Evolutionary conservation across 495 filamentous ascomycete genomes (phyloP).

Genomic region (Xanthoparmelia taractica): DNA sequence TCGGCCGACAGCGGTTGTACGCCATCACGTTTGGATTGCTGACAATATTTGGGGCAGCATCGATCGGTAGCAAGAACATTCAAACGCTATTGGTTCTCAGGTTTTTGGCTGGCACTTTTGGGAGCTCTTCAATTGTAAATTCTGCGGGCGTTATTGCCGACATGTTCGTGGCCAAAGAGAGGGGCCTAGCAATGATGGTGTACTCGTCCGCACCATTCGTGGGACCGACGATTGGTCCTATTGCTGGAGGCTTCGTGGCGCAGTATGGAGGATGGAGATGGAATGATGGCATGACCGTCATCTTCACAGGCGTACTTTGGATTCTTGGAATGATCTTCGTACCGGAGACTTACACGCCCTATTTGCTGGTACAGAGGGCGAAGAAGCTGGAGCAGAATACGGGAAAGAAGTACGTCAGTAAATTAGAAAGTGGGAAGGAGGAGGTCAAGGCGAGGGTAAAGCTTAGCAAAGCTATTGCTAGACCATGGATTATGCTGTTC

Average conservation of each 20-base stretch:
- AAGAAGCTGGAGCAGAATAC: constrained; percentile 49
- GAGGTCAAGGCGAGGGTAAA: constrained; percentile 11
- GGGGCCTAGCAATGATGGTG: constrained; percentile 44
- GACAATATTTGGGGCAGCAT: constrained; percentile 54
- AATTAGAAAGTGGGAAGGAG: constrained; percentile 10
- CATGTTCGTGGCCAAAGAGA: constrained; percentile 45
- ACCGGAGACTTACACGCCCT: constrained; percentile 62
- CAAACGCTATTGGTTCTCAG: constrained; percentile 53
- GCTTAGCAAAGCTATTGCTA: constrained; percentile 21
- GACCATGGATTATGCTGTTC: constrained; percentile 27
- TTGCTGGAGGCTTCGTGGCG: constrained; percentile 48
- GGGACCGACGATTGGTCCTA: constrained; percentile 43
- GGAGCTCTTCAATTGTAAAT: constrained; percentile 52
- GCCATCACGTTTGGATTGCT: constrained; percentile 46
- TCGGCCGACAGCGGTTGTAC: constrained; percentile 20
- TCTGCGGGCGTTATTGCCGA: constrained; percentile 54
- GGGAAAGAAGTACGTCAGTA: constrained; percentile 30
- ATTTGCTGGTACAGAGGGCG: constrained; percentile 51
- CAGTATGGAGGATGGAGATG: constrained; percentile 44
- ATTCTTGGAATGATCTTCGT: constrained; percentile 57
- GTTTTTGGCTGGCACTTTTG: constrained; percentile 58
- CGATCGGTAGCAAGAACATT: constrained; percentile 49
- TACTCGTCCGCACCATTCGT: constrained; percentile 49
- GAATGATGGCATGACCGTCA: constrained; percentile 44
- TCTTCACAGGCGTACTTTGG: constrained; percentile 46